A percentile compares a stretch with the other conserved stretches of the same genome.
Evolutionary conservation across 2,329 filamentous ascomycete species (phyloP).

Genomic region (Aspergillus spinulosporus): DNA sequence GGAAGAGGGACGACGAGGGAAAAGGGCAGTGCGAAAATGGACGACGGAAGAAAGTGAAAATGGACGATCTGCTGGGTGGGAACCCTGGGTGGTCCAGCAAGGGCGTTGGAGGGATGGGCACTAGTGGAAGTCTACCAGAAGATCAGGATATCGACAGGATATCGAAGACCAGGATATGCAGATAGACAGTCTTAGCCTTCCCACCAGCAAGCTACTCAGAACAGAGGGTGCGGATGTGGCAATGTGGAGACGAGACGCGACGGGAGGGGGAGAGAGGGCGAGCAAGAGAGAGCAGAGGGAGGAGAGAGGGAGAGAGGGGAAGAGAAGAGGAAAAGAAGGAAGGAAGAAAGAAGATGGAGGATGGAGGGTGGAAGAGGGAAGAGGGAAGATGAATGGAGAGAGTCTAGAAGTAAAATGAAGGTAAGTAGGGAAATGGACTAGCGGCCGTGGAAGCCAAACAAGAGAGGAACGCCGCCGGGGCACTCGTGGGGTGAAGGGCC

Average conservation of each 20-base stretch:
- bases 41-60: no score
- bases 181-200: constrained; percentile 10
- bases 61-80: neutral
- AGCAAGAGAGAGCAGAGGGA: no score
- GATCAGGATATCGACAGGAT: constrained; percentile 23
- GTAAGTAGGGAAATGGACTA: constrained; percentile 11
- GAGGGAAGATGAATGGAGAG: constrained; percentile 15
- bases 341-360: constrained; percentile 8
- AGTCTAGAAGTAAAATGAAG: constrained; percentile 22
- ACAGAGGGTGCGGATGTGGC: constrained; percentile 15
- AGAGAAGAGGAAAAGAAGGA: constrained; percentile 8
- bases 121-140: constrained; percentile 13
- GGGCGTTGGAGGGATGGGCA: constrained; percentile 20
- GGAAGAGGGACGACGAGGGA: neutral
- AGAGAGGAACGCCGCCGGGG: constrained; percentile 26
- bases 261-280: no score
- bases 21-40: neutral
- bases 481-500: constrained; percentile 21
- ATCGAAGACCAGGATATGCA: neutral
- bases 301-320: constrained; percentile 15
- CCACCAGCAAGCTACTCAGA: constrained; percentile 14
- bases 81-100: constrained; percentile 20
- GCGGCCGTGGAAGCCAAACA: constrained; percentile 28
- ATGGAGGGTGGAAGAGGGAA: constrained; percentile 3
- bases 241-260: constrained; percentile 8